Evolutionary conservation across 2,329 filamentous ascomycete genomes (phyloP).

Genomic region (Pleoardoris graminearum): DNA sequence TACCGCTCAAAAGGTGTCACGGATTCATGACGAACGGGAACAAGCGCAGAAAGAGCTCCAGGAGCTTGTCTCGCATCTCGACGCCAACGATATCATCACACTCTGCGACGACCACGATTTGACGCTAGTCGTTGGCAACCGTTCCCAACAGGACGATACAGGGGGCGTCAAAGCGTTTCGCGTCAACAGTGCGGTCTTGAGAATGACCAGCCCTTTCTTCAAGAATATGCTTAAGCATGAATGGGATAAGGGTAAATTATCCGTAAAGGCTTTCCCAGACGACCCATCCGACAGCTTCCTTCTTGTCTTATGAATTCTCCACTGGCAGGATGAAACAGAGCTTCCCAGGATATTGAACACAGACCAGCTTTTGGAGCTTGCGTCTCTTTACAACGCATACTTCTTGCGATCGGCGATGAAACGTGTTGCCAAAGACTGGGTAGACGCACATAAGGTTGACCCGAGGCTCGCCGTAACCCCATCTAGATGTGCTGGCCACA

Average conservation of each 20-base stretch:
- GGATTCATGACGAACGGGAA: too few relatives aligned
- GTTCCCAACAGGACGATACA: neutral
- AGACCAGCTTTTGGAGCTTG: neutral
- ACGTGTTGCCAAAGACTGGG: too few relatives aligned
- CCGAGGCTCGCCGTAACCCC: too few relatives aligned
- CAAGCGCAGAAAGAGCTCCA: too few relatives aligned
- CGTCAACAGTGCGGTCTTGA: neutral
- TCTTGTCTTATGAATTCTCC: slow-evolving; percentile 33
- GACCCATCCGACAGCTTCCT: slow-evolving; percentile 30
- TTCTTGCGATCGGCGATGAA: neutral
- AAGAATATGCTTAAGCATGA: slow-evolving; percentile 11
- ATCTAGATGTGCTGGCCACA: too few relatives aligned
- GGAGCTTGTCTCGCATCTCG: neutral
- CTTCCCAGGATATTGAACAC: neutral
- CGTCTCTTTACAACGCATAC: neutral
- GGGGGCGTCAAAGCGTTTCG: neutral
- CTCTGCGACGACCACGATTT: neutral
- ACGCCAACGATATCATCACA: neutral
- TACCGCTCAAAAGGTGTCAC: too few relatives aligned
- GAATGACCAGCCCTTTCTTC: neutral
- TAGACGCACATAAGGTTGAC: too few relatives aligned
- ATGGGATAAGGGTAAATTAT: neutral
- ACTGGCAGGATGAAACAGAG: slow-evolving; percentile 22
- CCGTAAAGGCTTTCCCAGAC: slow-evolving; percentile 30
- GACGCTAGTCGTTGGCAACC: neutral